Evolutionary conservation across 2,329 filamentous ascomycete species (phyloP), one percentile per base, ranked within the genome.

Genomic region (Epichloe sibirici): DNA sequence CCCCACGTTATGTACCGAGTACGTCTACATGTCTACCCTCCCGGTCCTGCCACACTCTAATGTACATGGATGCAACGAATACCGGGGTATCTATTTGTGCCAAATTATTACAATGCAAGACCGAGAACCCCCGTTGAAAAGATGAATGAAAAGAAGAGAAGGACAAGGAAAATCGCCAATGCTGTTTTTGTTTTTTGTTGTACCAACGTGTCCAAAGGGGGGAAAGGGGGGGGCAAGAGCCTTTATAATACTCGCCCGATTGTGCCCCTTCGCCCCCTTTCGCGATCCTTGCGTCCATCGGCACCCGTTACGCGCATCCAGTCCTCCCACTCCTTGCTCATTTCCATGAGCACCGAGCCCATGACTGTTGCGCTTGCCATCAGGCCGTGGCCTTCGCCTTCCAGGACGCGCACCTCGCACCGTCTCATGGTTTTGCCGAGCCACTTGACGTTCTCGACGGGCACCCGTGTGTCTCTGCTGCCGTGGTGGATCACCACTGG

Each of bases 321-420:
- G 61, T 91, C 88, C 58, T 90, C 86, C 91, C 91, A 97, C 66
- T 97, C 93, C 59, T 83, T 83, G 50, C 88, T 86, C 62, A 98
- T 95, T 71, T 98, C 93, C 68, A 89, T 91, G 38, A 98, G 72
- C n/a, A 97, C 86, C 21, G 85, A 83, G 44, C 89, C 88, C 93
- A 98, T 98, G 45, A 97, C 91, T 13, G 76, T 75, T 0, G 93
- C 90, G 59, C 86, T 94, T 1, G 93, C 93, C 93, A 98, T 98
- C 25, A 98, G 73, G 0, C 93, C 91, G 64, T 98, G 93, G 3
- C 90, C 89, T 67, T 98, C 91, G 5, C 88, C 89, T 59, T 95
- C 87, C 3, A 98, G 75, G 5, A 97, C 82, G 5, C 91, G 77
- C 13, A 98, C 88, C 66, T 97, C 93, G 66, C 91, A 97, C 47